These are phyloP conservation scores for Mollisiaceae sp. DNA, from an alignment of 2,329 filamentous ascomycete species.

Conservation along the genomic window DNA sequence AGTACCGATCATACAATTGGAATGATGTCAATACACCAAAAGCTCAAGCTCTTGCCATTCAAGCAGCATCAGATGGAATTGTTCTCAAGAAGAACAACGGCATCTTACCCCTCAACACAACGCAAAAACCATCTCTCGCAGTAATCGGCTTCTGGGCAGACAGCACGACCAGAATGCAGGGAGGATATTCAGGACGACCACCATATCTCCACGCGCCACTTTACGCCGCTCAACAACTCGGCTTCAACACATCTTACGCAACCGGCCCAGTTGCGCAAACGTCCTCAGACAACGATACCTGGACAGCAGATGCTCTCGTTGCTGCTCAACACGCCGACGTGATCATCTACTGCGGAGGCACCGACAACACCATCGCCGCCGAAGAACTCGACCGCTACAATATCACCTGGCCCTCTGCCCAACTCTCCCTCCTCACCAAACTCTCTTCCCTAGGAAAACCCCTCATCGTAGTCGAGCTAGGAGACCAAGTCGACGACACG, in stretches of 20 bases:
- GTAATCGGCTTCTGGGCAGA: constrained; percentile 32
- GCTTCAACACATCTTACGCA: constrained; percentile 15
- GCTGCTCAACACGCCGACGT: constrained; percentile 52
- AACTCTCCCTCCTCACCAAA: constrained; percentile 56
- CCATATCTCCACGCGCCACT: constrained; percentile 38
- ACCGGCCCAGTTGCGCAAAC: constrained; percentile 37
- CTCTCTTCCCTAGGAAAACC: constrained; percentile 54
- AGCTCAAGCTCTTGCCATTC: constrained; percentile 21
- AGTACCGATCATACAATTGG: constrained; percentile 58
- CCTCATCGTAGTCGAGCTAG: constrained; percentile 57
- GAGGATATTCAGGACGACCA: constrained; percentile 26
- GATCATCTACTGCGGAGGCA: constrained; percentile 60
- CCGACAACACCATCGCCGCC: constrained; percentile 57
- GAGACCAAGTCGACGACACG: constrained; percentile 56
- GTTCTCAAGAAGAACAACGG: constrained; percentile 32
- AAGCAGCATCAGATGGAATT: constrained; percentile 26
- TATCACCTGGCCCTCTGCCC: constrained; percentile 57
- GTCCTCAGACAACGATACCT: constrained; percentile 3
- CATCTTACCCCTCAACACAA: constrained; percentile 19
- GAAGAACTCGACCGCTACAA: constrained; percentile 56
- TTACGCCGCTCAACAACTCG: constrained; percentile 51
- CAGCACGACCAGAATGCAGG: constrained; percentile 25
- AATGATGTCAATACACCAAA: constrained; percentile 37
- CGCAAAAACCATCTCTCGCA: constrained; percentile 19
- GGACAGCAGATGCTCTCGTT: constrained; percentile 41